phyloP scores from a whole-genome alignment of 2,329 filamentous ascomycete species.

The Talaromyces amestolkiae region DNA sequence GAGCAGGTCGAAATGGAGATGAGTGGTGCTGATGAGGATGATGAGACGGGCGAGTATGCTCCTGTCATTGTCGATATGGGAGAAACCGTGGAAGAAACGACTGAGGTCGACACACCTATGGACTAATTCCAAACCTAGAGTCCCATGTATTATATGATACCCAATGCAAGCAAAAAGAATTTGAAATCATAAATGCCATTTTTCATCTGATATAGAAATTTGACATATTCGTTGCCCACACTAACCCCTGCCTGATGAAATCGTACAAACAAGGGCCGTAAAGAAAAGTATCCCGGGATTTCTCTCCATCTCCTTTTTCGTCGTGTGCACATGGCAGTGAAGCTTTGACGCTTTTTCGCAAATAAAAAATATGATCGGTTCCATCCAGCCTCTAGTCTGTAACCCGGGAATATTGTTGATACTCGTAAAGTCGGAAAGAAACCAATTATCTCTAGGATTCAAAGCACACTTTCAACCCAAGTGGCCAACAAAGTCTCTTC shows the following conservation, averaged over 20 bases:
- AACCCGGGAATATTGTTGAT: slow-evolving; percentile 23
- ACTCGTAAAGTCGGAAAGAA: slow-evolving; percentile 5
- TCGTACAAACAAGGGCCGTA: slow-evolving; percentile 16
- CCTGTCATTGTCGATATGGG: slow-evolving; percentile 57
- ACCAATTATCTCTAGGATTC: neutral
- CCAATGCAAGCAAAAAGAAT: neutral
- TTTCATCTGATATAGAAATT: slow-evolving; percentile 20
- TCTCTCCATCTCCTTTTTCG: slow-evolving; percentile 16
- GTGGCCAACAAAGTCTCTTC: slow-evolving; percentile 9
- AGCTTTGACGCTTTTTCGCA: slow-evolving; percentile 25
- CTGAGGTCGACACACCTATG: slow-evolving; percentile 17
- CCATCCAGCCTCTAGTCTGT: slow-evolving; percentile 27
- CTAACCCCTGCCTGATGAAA: slow-evolving; percentile 15
- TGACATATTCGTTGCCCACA: slow-evolving; percentile 21
- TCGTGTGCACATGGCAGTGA: slow-evolving; percentile 4
- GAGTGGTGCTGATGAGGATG: slow-evolving; percentile 55
- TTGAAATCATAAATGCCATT: slow-evolving; percentile 20
- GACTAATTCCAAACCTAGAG: slow-evolving; percentile 1
- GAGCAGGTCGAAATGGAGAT: slow-evolving; percentile 61
- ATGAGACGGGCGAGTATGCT: slow-evolving; percentile 64
- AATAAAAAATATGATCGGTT: slow-evolving; percentile 5
- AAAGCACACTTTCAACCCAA: slow-evolving; percentile 6
- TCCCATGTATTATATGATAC: neutral
- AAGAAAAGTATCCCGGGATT: slow-evolving; percentile 18
- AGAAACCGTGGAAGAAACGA: slow-evolving; percentile 20